A percentile compares a stretch with the other conserved stretches of the same genome.
Conservation (phyloP, 345 rosid genomes). For the Gossypium sturtianum region DNA sequence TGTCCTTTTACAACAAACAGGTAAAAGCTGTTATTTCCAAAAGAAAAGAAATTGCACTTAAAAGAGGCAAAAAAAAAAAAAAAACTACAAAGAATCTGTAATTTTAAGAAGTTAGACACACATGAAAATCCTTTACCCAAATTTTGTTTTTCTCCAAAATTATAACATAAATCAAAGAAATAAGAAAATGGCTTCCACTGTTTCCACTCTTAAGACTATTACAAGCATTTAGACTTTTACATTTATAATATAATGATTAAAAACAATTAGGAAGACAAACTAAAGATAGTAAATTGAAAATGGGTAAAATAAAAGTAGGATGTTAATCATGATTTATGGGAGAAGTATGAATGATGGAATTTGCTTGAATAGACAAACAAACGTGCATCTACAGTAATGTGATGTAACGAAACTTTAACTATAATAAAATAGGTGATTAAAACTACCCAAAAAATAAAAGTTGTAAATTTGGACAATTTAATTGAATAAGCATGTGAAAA, state of each 20-base stretch:
- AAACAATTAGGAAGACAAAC: neutral
- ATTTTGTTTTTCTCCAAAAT: neutral
- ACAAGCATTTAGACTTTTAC: neutral
- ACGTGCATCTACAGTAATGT: neutral
- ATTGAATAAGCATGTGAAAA: neutral
- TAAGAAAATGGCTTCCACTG: neutral
- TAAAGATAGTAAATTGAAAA: neutral
- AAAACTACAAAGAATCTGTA: too few relatives aligned
- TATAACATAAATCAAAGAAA: neutral
- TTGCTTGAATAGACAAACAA: neutral
- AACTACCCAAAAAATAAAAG: neutral
- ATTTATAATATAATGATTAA: neutral
- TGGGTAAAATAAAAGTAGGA: too few relatives aligned
- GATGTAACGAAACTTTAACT: neutral
- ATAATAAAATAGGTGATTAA: neutral
- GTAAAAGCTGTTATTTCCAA: slow-evolving; percentile 5
- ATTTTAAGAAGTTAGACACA: neutral
- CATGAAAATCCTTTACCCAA: neutral
- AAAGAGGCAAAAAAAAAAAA: too few relatives aligned
- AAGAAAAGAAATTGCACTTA: too few relatives aligned
- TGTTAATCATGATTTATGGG: neutral
- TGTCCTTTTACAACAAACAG: slow-evolving; percentile 15
- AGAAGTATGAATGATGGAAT: neutral
- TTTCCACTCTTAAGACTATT: neutral
- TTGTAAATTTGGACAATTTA: neutral